Base-by-base conservation (phyloP, 2,329 filamentous ascomycete genomes). In the Trichophyton schoenleinii region DNA sequence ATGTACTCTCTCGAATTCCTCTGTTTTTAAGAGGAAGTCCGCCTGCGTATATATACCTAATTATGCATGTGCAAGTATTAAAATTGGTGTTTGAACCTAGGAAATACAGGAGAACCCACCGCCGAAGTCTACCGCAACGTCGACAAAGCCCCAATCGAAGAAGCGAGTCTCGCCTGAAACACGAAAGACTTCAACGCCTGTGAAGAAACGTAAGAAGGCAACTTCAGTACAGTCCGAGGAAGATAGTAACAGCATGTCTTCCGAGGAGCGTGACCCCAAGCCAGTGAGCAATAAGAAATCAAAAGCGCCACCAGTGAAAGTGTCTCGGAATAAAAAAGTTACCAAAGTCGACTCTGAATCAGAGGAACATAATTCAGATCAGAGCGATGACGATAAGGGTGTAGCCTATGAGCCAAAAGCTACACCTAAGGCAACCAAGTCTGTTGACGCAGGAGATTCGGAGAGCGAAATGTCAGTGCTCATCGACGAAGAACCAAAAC, bases 401-500 rank as follows among this genome's bases (percentile, higher is more conserved):
- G 62, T 63, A 53, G 48, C 61, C 13, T 63, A 61, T 38, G 60
- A 62, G 28, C 60, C 62, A 38, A 41, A 20, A 53, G 60, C 59
- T 57, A 34, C 22, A 44, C 5, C 11, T 22, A 62, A 59, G 60
- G 22, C 48, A 60, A n/a, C 55, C 42, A 57, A 42, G n/a, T 53
- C 41, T 13, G 60, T 42, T 5, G 38, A 53, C 41, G 48, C 38
- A 38, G 61, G 66, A 18, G 60, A 63, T 13, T 83, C 81, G 0
- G 81, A 86, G 55, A 85, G 81, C 68, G 86, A 88, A 60, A 77
- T 90, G 72, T 92, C 88, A 0, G 81, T 83, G 3, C 80, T 96
- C n/a, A 77, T 94, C 46, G 91, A 96, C 69, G 88, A 92, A 65
- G 79, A 79, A 2, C 83, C 83, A 8, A 83, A 83, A 66, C 83